phyloP scores from a whole-genome alignment of 305 asterid genomes.

The Rubia tinctorum region DNA sequence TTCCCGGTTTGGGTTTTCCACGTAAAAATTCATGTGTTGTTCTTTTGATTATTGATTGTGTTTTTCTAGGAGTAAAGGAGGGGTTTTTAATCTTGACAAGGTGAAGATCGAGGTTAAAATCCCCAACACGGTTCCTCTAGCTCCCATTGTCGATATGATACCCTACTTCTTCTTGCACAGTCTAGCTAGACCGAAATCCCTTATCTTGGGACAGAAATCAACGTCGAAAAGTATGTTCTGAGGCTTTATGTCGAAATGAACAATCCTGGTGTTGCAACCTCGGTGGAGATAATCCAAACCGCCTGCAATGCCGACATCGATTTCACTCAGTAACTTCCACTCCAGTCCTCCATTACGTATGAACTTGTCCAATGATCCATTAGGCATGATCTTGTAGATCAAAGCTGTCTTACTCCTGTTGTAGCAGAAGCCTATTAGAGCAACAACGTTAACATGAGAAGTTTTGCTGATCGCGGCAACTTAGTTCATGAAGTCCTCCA shows the following conservation, averaged over 20 bases:
- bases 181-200: constrained; percentile 57
- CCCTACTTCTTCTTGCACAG: constrained; percentile 45
- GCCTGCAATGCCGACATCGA: constrained; percentile 56
- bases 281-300: constrained; percentile 62
- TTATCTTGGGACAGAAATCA: constrained; percentile 55
- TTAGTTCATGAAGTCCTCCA: constrained; percentile 60
- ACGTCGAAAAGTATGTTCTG: constrained; percentile 58
- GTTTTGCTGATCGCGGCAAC: constrained; percentile 59
- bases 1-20: too few species aligned
- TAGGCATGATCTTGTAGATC: constrained; percentile 44
- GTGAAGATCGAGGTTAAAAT: too few species aligned
- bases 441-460: constrained; percentile 60
- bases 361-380: too few species aligned
- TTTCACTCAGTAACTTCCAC: constrained; percentile 38
- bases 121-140: too few species aligned
- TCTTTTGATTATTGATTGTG: too few species aligned
- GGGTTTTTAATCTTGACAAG: too few species aligned
- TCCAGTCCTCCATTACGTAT: too few species aligned
- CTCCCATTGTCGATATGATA: constrained; percentile 28
- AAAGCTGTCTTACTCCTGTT: constrained; percentile 41
- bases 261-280: constrained; percentile 57
- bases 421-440: constrained; percentile 58
- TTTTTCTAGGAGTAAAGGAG: too few species aligned
- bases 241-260: constrained; percentile 74
- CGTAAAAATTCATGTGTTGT: too few species aligned